Evolutionary conservation across 2,329 filamentous ascomycete genomes (phyloP).

Genomic region (Neonectria sp.): DNA sequence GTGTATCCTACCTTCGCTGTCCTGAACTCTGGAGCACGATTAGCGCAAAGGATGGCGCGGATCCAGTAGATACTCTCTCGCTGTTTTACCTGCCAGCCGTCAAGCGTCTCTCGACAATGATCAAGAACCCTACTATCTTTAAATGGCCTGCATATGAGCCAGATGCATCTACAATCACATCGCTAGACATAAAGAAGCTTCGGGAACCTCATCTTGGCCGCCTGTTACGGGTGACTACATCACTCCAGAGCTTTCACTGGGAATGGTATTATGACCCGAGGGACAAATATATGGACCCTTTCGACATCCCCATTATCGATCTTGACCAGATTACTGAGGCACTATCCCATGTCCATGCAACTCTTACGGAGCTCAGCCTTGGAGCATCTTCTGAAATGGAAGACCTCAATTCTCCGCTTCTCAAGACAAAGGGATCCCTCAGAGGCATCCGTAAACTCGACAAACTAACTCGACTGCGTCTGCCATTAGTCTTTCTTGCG

Average conservation of each 20-base stretch:
- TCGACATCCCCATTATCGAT: conserved; percentile 2
- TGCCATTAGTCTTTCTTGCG: background rate
- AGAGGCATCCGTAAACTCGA: background rate
- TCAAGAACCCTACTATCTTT: background rate
- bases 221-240: background rate
- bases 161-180: background rate
- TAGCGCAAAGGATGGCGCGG: background rate
- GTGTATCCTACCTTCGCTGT: no score
- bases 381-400: background rate
- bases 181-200: no score
- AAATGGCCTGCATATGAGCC: conserved; percentile 6
- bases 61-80: conserved; percentile 8
- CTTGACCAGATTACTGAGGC: conserved; percentile 2
- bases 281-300: no score
- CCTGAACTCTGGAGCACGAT: background rate
- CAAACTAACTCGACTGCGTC: background rate
- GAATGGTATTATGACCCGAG: conserved; percentile 6
- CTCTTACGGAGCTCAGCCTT: conserved; percentile 2
- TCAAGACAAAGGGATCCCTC: background rate
- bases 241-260: conserved; percentile 7
- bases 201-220: no score
- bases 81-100: conserved; percentile 19
- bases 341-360: conserved; percentile 10
- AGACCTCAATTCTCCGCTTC: background rate
- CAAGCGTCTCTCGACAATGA: background rate